Evolutionary conservation across 2,329 filamentous ascomycete species (phyloP).

Genomic region (Hymenoscyphus fraxineus): DNA sequence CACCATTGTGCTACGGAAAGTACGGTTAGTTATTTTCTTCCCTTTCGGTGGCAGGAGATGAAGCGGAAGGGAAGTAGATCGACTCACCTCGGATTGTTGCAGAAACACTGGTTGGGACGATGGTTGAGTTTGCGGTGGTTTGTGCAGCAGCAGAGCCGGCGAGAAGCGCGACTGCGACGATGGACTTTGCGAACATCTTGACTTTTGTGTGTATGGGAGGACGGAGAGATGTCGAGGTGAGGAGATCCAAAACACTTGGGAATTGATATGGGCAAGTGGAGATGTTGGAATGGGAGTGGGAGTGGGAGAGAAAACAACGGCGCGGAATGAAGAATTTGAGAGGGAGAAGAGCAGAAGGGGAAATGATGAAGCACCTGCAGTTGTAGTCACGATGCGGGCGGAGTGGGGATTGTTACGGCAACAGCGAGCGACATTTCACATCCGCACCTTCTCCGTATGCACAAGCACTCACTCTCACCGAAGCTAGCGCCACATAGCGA

Average conservation of each 20-base stretch:
- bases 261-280: conserved; percentile 1
- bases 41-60: neutral
- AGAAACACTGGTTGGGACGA: conserved; percentile 25
- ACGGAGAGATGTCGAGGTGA: conserved; percentile 3
- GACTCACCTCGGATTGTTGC: conserved; percentile 25
- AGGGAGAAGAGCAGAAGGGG: neutral
- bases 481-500: neutral
- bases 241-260: conserved; percentile 6
- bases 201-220: neutral
- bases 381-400: neutral
- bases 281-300: neutral
- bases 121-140: conserved; percentile 26
- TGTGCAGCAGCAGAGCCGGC: conserved; percentile 27
- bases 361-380: neutral
- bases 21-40: neutral
- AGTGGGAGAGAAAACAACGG: neutral
- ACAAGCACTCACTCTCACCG: neutral
- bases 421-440: neutral
- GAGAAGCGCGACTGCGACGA: conserved; percentile 29
- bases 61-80: neutral
- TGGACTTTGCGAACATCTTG: conserved; percentile 32
- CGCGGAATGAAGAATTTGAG: neutral
- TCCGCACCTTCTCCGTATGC: neutral
- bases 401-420: neutral
- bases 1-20: conserved; percentile 50